Evolutionary conservation across 2,329 filamentous ascomycete species (phyloP).

Genomic region (Microthyrium microscopicum): DNA sequence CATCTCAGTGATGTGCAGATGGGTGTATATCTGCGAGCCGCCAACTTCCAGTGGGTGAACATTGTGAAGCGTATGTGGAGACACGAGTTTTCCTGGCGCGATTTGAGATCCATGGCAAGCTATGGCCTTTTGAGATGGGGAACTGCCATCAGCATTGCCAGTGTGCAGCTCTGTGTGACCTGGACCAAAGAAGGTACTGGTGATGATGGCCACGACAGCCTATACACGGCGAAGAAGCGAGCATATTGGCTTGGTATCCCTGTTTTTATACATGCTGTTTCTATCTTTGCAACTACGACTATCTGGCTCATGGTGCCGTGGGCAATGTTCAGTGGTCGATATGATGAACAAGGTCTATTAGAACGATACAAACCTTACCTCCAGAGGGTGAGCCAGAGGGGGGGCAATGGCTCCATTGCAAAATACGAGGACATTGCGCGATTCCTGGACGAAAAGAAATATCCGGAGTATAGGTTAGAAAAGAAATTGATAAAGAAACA

Average conservation of each 20-base stretch:
- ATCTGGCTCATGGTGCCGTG: constrained; percentile 1
- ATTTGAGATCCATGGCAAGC: constrained; percentile 3
- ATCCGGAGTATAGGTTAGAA: too few relatives aligned
- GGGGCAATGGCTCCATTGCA: background rate
- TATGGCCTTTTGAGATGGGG: constrained; percentile 3
- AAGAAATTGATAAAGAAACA: constrained; percentile 3
- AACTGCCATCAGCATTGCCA: constrained; percentile 4
- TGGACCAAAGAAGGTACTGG: background rate
- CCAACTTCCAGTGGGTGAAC: constrained; percentile 3
- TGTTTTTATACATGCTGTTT: background rate
- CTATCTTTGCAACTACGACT: background rate
- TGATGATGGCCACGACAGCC: background rate
- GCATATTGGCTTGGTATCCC: background rate
- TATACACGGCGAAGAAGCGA: constrained; percentile 2
- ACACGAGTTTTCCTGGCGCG: constrained; percentile 4
- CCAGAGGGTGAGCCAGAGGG: background rate
- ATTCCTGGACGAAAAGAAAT: background rate
- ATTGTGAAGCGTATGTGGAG: constrained; percentile 2
- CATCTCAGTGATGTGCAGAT: background rate
- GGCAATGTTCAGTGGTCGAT: constrained; percentile 1
- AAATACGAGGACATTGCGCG: constrained; percentile 2
- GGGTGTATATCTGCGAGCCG: background rate
- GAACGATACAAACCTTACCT: constrained; percentile 2
- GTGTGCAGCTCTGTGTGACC: constrained; percentile 3
- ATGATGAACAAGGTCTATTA: constrained; percentile 2